Base-by-base conservation (phyloP, 352 stramenopile genomes). In the Phytophthora rubi region DNA sequence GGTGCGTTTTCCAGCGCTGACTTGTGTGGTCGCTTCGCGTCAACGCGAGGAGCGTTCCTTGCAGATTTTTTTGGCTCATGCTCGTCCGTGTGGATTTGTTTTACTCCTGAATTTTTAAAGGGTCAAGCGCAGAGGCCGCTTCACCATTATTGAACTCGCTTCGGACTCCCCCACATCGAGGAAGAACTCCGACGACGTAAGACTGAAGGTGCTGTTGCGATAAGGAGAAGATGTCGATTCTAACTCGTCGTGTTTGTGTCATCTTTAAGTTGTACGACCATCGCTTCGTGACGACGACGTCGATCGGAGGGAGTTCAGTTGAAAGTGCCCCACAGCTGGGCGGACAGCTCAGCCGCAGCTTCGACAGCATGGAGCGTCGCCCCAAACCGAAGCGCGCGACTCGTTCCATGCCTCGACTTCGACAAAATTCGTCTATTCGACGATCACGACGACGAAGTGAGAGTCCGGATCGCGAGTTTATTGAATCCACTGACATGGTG, bases 81-180 rank as follows among this genome's bases (percentile, higher is more conserved):
- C 13, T 16, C 55, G 18, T 53, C 26, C 58, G 37, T 70, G 32
- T 62, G 45, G 47, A 16, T 47, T 32, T 48, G 13, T 49, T 32
- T 23, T 16, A 18, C 53, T 42, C 6, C 12, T 42, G 35, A 45
- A 51, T 42, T 65, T 72, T 64, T 59, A 56, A 51, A 88, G 84
- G 30, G 75, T 91, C n/a, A 91, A 90, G 75, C 86, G 80, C 49
- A 89, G 87, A 71, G 86, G 86, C 5, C 85, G 86, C n/a, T 94
- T 94, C 66, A 94, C 86, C 54, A 94, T 94, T 73, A 94, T 92
- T 48, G 86, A 94, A 62, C 71, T 93, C 35, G 77, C 85, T 32
- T 87, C 73, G 15, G 82, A 90, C 67, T 87, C 86, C 16, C 81
- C 84, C 15, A 80, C 77, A 12, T 86, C 81, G 4, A 76, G 75